Base-by-base conservation (phyloP, 1,139 yeast species). In the Taphrina betulina region DNA sequence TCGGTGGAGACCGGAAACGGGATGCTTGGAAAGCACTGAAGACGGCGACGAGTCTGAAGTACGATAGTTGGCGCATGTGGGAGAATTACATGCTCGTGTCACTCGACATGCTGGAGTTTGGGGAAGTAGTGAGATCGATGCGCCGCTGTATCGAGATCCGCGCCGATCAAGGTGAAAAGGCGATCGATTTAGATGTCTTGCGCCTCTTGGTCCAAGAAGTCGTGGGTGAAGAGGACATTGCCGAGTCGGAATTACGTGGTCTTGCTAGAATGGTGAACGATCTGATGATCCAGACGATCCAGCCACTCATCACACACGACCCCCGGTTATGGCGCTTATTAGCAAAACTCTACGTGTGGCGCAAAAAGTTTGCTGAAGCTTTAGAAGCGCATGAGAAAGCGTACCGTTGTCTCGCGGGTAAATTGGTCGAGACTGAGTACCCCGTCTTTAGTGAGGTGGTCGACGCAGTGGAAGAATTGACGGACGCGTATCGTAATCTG, bases 301-400 rank as follows among this genome's bases (percentile, higher is more conserved):
- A 96, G 1, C 67, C 75, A 14, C 80, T 86, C 10, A 81, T 87
- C 57, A 83, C 84, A 12, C 74, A 83, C 12, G 82, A 84, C 52
- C 78, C 92, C 0, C 77, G 88, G 65, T 74, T 87, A 56, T 92
- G 96, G 96, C 79, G 88, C 67, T 70, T 87, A 10, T 83, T 88
- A 14, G 86, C 95, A 2, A 78, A 80, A 63, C 95, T 89, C 8
- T 90, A 89, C 65, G 67, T 86, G 22, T 92, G 98, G 97, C 79
- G 95, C 64, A 76, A 77, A 54, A 79, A 78, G 63, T 96, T 96
- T 17, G 88, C 96, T 95, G 78, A 79, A 2, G 86, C 96, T 0
- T 74, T 94, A 57, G 95, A 85, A 34, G 82, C 89, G 64, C 83
- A 85, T 62, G 96, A 89, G 65, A 87, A 85, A 69, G 96, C 95